Percentiles rank a stretch among this genome's conserved stretches.
These are phyloP conservation scores for Tricholoma hemisulphureum DNA, from an alignment of 768 basidiomycete genomes.

Conservation along the genomic window DNA sequence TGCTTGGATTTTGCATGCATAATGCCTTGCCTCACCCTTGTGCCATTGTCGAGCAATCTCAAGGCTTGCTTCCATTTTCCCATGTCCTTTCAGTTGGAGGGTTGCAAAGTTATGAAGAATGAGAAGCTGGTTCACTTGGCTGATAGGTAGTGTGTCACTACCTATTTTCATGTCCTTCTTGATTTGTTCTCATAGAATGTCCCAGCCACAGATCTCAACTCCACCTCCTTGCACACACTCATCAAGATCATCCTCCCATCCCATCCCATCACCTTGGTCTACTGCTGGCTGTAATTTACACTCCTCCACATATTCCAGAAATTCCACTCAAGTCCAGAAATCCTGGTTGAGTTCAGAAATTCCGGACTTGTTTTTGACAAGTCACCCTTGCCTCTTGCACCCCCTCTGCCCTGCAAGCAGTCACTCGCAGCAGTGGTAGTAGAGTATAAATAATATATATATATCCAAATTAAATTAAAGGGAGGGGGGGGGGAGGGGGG, in stretches of 20 bases:
- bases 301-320: no score
- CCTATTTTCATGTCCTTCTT: constrained; percentile 10
- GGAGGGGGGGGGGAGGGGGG: no score
- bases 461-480: no score
- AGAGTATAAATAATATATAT: no score
- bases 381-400: no score
- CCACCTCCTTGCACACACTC: neutral
- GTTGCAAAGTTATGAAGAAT: constrained; percentile 25
- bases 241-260: neutral
- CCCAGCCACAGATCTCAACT: neutral
- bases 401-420: no score
- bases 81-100: constrained; percentile 18
- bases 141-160: constrained; percentile 10
- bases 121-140: constrained; percentile 19
- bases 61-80: neutral
- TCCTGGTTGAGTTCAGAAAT: no score
- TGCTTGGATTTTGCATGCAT: neutral
- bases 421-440: no score
- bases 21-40: neutral
- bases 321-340: no score
- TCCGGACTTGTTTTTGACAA: no score
- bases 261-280: neutral
- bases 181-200: neutral
- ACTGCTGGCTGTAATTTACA: no score
- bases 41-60: neutral